Evolutionary conservation across 352 stramenopile species (phyloP).

Genomic region (Blastocystis hominis): DNA sequence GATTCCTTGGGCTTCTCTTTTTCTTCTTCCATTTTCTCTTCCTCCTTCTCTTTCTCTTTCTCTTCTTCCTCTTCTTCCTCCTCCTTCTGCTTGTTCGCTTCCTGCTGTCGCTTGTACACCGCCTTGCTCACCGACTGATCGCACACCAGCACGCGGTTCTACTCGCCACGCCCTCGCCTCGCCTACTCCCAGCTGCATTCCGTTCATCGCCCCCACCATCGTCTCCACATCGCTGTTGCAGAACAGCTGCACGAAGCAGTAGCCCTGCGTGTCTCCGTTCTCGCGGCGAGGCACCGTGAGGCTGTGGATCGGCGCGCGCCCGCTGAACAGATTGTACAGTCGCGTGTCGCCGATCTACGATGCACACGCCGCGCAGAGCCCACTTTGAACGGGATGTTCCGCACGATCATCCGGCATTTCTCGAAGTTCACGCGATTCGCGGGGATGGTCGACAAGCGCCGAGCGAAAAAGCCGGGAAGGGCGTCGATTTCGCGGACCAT

Average conservation of each 20-base stretch:
- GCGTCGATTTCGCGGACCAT: not conserved
- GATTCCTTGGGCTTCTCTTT: not conserved
- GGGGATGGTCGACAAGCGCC: slow-evolving; percentile 29
- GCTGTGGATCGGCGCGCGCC: not conserved
- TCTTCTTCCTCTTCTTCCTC: slow-evolving; percentile 58
- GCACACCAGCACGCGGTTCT: slow-evolving; percentile 58
- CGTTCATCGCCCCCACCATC: not conserved
- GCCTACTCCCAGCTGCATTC: slow-evolving; percentile 60
- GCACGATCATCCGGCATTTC: slow-evolving; percentile 47
- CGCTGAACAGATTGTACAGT: slow-evolving; percentile 22
- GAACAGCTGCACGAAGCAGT: slow-evolving; percentile 18
- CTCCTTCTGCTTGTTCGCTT: slow-evolving; percentile 46
- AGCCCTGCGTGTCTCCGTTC: not conserved
- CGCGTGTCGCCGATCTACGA: not conserved
- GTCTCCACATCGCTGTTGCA: not conserved
- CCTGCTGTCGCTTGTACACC: slow-evolving; percentile 46
- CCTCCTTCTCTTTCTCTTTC: slow-evolving; percentile 35
- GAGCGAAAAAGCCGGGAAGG: not conserved
- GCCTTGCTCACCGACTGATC: slow-evolving; percentile 59
- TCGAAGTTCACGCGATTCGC: slow-evolving; percentile 2
- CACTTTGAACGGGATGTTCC: slow-evolving; percentile 39
- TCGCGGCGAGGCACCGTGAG: not conserved
- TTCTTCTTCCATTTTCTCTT: not conserved
- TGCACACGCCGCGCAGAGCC: not conserved
- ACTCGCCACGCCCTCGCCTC: slow-evolving; percentile 24